Evolutionary conservation across 2,329 filamentous ascomycete species (phyloP).

Genomic region (Ceratocystis harringtonii): DNA sequence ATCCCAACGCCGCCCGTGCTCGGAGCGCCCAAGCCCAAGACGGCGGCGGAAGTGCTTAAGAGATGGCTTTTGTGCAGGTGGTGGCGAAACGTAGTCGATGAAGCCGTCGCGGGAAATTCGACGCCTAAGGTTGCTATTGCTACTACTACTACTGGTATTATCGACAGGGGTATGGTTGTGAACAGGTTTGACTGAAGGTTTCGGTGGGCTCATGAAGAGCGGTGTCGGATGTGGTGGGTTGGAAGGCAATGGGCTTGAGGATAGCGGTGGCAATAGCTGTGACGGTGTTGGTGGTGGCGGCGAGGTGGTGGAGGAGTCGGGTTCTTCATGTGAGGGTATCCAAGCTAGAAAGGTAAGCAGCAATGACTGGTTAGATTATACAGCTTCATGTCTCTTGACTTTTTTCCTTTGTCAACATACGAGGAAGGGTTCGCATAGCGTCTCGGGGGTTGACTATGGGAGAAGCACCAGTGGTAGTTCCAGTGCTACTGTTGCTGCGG

Average conservation of each 20-base stretch:
- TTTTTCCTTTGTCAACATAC: not conserved
- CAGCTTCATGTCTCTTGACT: not conserved
- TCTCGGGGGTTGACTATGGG: slow-evolving; percentile 10
- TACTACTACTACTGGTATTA: not conserved
- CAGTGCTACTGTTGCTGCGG: slow-evolving; percentile 12
- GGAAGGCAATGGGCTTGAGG: slow-evolving; percentile 4
- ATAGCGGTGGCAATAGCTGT: not conserved
- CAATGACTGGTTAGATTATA: not conserved
- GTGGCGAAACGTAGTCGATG: slow-evolving; percentile 24
- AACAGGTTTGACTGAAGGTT: slow-evolving; percentile 27
- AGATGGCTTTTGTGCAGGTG: not conserved
- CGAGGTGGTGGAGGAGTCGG: slow-evolving; percentile 19
- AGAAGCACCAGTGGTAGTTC: not conserved
- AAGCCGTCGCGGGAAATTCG: slow-evolving; percentile 36
- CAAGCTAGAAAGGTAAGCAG: slow-evolving; percentile 27
- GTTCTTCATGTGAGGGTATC: slow-evolving; percentile 34
- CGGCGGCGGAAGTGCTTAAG: slow-evolving; percentile 14
- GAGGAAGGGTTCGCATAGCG: slow-evolving; percentile 14
- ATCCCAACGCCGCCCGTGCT: slow-evolving; percentile 43
- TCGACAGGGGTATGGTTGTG: slow-evolving; percentile 30
- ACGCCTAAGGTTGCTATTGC: slow-evolving; percentile 22
- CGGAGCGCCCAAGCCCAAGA: slow-evolving; percentile 19
- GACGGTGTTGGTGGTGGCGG: not conserved
- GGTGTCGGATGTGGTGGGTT: slow-evolving; percentile 27
- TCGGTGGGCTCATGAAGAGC: slow-evolving; percentile 27